Conservation (phyloP, 352 stramenopile genomes). For the Phytophthora citrophthora region DNA sequence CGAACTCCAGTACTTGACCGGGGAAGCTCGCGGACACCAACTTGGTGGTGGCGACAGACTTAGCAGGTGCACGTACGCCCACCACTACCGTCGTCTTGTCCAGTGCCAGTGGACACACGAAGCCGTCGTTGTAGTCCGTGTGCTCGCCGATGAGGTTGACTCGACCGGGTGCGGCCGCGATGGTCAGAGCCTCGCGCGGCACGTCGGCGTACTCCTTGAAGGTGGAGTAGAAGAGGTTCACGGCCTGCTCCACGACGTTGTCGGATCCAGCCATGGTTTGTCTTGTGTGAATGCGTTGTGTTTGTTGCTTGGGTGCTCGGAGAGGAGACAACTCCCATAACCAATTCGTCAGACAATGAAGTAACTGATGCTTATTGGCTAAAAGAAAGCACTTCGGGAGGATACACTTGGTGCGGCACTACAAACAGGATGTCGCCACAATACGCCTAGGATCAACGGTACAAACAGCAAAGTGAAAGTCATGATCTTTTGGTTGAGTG, state of each 20-base stretch:
- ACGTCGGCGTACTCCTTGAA: conserved; percentile 47
- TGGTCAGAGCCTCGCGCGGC: conserved; percentile 51
- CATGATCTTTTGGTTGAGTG: no score
- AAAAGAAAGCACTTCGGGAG: no score
- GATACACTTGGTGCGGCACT: no score
- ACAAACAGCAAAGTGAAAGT: no score
- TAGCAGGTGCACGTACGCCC: conserved; percentile 44
- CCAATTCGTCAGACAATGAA: no score
- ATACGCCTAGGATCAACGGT: no score
- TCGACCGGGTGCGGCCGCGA: conserved; percentile 87
- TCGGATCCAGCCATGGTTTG: conserved; percentile 24
- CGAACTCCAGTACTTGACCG: conserved; percentile 54
- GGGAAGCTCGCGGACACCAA: conserved; percentile 73
- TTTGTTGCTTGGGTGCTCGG: conserved; percentile 18
- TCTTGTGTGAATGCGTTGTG: background rate
- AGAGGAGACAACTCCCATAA: background rate
- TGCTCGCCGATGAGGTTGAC: conserved; percentile 98
- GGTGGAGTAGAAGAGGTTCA: conserved; percentile 66
- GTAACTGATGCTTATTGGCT: no score
- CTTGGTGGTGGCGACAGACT: conserved; percentile 30
- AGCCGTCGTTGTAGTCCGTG: conserved; percentile 97
- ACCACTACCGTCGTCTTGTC: conserved; percentile 91
- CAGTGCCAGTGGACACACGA: conserved; percentile 94
- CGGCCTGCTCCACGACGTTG: conserved; percentile 48
- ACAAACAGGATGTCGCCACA: no score